Percentiles rank a stretch among this genome's conserved stretches.
These are phyloP conservation scores for Psilocybe cyanescens DNA, from an alignment of 768 basidiomycete genomes.

Conservation along the genomic window DNA sequence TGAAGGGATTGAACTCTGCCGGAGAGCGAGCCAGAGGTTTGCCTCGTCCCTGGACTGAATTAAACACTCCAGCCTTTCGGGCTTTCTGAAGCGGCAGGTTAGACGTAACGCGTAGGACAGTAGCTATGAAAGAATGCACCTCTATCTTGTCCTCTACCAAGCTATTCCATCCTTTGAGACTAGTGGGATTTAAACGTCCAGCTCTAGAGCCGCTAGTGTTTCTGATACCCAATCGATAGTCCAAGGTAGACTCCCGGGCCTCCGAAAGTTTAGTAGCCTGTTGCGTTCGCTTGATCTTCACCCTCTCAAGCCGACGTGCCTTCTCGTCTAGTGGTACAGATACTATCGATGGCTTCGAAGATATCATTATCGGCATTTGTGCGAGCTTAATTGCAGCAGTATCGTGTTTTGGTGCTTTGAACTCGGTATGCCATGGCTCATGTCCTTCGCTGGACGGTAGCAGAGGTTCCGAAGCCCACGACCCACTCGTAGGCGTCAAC, in stretches of 20 bases:
- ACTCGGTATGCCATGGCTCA: constrained; percentile 73
- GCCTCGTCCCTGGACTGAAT: constrained; percentile 69
- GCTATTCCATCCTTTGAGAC: constrained; percentile 74
- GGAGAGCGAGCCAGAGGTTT: constrained; percentile 38
- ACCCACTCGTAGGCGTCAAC: constrained; percentile 32
- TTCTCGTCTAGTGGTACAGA: constrained; percentile 35
- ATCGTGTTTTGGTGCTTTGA: constrained; percentile 61
- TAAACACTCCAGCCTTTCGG: constrained; percentile 68
- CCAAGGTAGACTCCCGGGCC: constrained; percentile 75
- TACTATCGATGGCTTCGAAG: constrained; percentile 14
- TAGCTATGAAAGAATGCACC: constrained; percentile 36
- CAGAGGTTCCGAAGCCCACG: constrained; percentile 54
- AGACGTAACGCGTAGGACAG: neutral
- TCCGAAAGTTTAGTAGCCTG: constrained; percentile 58
- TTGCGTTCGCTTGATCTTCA: constrained; percentile 53
- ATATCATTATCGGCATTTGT: constrained; percentile 37
- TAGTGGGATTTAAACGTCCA: constrained; percentile 56
- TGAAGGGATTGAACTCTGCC: constrained; percentile 57
- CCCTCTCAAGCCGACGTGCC: constrained; percentile 47
- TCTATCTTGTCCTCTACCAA: constrained; percentile 83
- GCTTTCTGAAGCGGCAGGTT: constrained; percentile 50
- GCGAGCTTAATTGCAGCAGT: constrained; percentile 57
- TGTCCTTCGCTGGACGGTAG: constrained; percentile 60
- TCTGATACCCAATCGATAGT: constrained; percentile 70
- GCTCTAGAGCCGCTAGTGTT: neutral